Base-by-base conservation (phyloP, 75 land plant species). In the Selaginella tamariscina region DNA sequence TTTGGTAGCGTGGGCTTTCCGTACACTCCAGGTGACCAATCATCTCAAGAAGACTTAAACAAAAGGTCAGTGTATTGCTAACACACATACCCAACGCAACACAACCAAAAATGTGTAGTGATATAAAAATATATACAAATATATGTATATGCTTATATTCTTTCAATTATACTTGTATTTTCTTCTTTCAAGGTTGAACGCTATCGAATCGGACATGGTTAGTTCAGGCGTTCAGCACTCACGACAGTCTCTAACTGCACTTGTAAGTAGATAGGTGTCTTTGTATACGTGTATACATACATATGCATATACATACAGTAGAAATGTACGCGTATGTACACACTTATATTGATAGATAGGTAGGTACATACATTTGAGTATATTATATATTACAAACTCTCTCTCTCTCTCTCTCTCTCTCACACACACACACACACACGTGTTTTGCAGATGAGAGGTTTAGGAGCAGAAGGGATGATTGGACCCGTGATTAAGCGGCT, bases 401-500 rank as follows among this genome's bases (percentile, higher is more conserved):
- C n/a, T n/a, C 24, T 5, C 63, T 21, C 22, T 21, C 24, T 60
- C 63, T 60, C 24, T 21, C 21, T 22, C 21, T 9, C 26, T 9
- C 20, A 20, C 2, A 59, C 20, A 5, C 60, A 20, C n/a, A n/a
- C 39, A 27, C 67, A 65, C n/a, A n/a, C n/a, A n/a, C n/a, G n/a
- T n/a, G n/a, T n/a, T n/a, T n/a, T n/a, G n/a, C 68, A 77, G 79
- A 68, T 77, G 79, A 57, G 39, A 39, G 71, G 56, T 32, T 74
- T 77, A 20, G 69, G 75, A 56, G 56, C 75, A 67, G 79, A 77
- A 32, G 74, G 79, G 26, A 72, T 77, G 79, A 56, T 64, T 31
- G 75, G 71, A 27, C 33, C 67, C 30, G 75, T 72, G 0, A 54
- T 77, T 27, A 55, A 68, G 64, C 68, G 75, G 62, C 32, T 77